A percentile compares a stretch with the other conserved stretches of the same genome.
These are phyloP conservation scores for Corinectria fuckeliana DNA, from an alignment of 2,329 filamentous ascomycete genomes.

Conservation along the genomic window DNA sequence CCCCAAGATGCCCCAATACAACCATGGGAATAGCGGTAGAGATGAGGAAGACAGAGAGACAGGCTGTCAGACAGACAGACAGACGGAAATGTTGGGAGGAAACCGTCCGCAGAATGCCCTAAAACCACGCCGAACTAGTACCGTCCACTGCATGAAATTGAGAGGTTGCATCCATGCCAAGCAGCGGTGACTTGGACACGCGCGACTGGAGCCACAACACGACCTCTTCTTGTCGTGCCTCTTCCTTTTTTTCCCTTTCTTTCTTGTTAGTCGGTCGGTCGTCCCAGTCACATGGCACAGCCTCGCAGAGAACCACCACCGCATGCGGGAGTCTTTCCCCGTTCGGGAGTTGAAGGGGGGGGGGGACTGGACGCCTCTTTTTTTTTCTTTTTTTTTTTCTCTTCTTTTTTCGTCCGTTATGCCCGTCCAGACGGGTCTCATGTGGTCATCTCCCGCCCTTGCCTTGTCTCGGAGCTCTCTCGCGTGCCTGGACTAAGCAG, in stretches of 20 bases:
- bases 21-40: background rate
- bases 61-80: too few relatives aligned
- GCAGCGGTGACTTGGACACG: constrained; percentile 22
- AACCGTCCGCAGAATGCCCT: background rate
- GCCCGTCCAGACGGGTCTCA: too few relatives aligned
- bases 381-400: background rate
- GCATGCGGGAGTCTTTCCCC: background rate
- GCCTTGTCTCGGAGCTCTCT: background rate
- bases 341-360: too few relatives aligned
- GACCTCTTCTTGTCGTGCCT: background rate
- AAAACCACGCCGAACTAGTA: background rate
- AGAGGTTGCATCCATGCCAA: constrained; percentile 16
- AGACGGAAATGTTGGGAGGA: background rate
- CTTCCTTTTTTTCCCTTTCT: background rate
- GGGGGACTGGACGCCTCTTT: too few relatives aligned
- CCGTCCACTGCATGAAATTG: constrained; percentile 14
- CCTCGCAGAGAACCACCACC: background rate
- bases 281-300: constrained; percentile 8
- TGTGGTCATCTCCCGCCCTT: background rate
- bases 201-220: constrained; percentile 24
- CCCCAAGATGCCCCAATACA: background rate
- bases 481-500: constrained; percentile 4
- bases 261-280: background rate
- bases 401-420: background rate
- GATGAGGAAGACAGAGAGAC: background rate